Conservation (phyloP, 2,329 filamentous ascomycete genomes). For the Fusarium liriodendri region DNA sequence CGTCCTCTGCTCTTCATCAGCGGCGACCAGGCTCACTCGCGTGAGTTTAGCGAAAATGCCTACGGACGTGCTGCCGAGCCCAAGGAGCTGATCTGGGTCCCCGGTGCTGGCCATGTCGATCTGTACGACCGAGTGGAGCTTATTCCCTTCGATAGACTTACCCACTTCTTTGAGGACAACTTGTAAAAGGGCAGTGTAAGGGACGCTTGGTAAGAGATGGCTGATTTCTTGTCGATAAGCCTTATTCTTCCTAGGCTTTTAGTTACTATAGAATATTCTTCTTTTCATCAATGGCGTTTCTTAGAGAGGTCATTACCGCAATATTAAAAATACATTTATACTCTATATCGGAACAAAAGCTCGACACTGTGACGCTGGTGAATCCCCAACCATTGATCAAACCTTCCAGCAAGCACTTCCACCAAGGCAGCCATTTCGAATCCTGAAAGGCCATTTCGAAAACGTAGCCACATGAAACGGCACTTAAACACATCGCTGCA, state of each 20-base stretch:
- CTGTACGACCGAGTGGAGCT: slow-evolving; percentile 51
- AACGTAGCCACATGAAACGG: background rate
- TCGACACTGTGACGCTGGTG: background rate
- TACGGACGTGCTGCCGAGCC: slow-evolving; percentile 46
- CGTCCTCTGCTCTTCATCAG: slow-evolving; percentile 44
- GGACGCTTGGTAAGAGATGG: background rate
- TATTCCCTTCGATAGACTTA: slow-evolving; percentile 46
- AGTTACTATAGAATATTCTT: background rate
- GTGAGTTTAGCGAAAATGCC: slow-evolving; percentile 45
- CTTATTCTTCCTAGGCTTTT: background rate
- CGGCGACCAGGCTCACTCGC: slow-evolving; percentile 43
- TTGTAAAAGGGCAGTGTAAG: background rate
- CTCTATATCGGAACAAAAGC: background rate
- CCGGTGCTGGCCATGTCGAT: slow-evolving; percentile 49
- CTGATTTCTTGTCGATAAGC: background rate
- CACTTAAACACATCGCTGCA: background rate
- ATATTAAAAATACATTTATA: background rate
- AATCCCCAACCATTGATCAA: background rate
- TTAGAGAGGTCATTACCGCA: background rate
- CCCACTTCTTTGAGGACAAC: background rate
- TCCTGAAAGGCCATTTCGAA: background rate
- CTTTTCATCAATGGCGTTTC: background rate
- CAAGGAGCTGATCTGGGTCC: slow-evolving; percentile 50
- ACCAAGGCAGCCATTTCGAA: background rate
- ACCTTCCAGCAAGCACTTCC: background rate